Percentiles rank a stretch among this genome's conserved stretches.
Conservation (phyloP, 768 basidiomycete genomes). For the Mrakia gelida region DNA sequence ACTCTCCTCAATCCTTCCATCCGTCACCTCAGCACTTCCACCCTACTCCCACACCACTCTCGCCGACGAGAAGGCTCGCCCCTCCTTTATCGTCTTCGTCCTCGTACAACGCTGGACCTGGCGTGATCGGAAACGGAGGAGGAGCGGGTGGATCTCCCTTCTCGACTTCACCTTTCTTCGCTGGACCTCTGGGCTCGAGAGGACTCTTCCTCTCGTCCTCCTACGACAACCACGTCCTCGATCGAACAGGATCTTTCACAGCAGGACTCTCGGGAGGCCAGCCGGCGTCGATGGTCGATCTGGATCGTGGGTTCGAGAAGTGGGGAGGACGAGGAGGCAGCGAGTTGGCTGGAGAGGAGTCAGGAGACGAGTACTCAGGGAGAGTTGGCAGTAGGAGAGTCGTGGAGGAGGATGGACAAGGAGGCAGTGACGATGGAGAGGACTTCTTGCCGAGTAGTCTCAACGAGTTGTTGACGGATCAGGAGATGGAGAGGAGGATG, state of each 20-base stretch:
- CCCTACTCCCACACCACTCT: not conserved
- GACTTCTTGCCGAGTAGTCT: slow-evolving; percentile 85
- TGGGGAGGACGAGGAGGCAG: slow-evolving; percentile 11
- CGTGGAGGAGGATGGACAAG: not conserved
- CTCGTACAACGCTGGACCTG: not conserved
- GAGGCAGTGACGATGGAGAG: slow-evolving; percentile 39
- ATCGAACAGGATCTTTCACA: slow-evolving; percentile 18
- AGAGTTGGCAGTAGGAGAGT: not conserved
- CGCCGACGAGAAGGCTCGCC: slow-evolving; percentile 13
- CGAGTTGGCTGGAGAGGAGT: not conserved
- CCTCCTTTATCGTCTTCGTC: slow-evolving; percentile 21
- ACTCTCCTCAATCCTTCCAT: not conserved
- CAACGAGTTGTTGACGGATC: slow-evolving; percentile 81
- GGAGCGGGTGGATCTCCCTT: slow-evolving; percentile 30
- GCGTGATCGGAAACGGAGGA: slow-evolving; percentile 2
- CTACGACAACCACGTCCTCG: slow-evolving; percentile 34
- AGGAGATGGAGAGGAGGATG: slow-evolving; percentile 76
- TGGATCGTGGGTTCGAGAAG: not conserved
- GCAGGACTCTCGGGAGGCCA: not conserved
- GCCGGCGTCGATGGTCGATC: not conserved
- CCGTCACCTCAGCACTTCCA: not conserved
- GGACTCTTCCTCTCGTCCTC: slow-evolving; percentile 52
- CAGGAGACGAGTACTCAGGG: not conserved
- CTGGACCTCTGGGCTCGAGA: slow-evolving; percentile 56
- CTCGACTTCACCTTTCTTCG: slow-evolving; percentile 66